Conservation (phyloP, 108 stramenopile genomes). For the Nitzschia sp. region DNA sequence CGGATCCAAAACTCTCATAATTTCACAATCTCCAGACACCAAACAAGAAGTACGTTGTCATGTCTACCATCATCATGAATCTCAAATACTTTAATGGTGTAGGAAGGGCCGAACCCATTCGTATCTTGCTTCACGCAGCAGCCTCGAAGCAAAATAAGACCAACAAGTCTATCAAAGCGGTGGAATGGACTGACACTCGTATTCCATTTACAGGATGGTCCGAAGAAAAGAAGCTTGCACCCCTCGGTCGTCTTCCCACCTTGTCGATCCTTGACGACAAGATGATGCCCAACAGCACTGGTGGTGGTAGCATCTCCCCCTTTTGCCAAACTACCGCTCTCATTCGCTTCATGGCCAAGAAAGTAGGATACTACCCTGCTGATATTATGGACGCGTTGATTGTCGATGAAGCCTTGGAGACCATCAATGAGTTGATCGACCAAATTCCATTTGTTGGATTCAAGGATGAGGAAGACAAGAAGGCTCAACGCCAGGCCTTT, state of each 20-base stretch:
- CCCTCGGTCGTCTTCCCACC: conserved; percentile 18
- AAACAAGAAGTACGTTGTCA: no score
- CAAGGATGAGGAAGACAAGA: neutral
- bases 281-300: neutral
- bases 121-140: conserved; percentile 21
- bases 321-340: conserved; percentile 20
- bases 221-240: conserved; percentile 19
- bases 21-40: no score
- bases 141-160: neutral
- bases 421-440: conserved; percentile 13
- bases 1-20: no score
- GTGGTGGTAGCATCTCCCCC: neutral
- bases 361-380: conserved; percentile 20
- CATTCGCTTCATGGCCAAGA: conserved; percentile 16
- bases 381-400: conserved; percentile 17
- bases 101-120: conserved; percentile 30
- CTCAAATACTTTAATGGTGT: conserved; percentile 19
- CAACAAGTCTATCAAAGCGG: conserved; percentile 1
- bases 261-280: conserved; percentile 12
- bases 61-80: neutral
- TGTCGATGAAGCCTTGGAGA: conserved; percentile 17
- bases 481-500: conserved; percentile 9
- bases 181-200: conserved; percentile 19
- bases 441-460: neutral
- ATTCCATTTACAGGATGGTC: conserved; percentile 16